phyloP scores from a whole-genome alignment of 2,329 filamentous ascomycete genomes.

The Rutstroemia sydowiana region DNA sequence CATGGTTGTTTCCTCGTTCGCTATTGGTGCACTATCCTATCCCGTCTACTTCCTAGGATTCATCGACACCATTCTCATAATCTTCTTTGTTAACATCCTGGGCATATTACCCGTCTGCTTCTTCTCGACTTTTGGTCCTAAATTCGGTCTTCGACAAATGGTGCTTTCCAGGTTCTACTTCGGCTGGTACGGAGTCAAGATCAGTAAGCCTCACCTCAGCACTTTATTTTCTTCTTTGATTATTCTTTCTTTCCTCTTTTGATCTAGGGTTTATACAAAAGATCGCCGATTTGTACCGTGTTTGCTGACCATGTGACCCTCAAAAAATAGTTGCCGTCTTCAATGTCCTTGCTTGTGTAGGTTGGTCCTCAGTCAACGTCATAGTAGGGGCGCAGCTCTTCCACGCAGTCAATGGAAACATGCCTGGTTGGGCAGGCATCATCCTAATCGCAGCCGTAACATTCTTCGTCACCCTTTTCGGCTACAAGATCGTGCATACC shows the following conservation, averaged over 20 bases:
- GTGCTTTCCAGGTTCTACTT: conserved; percentile 73
- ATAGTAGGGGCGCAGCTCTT: conserved; percentile 76
- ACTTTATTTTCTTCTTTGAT: background rate
- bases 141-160: conserved; percentile 72
- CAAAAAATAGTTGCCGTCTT: conserved; percentile 52
- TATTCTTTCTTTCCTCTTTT: too few relatives aligned
- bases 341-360: conserved; percentile 63
- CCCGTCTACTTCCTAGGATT: conserved; percentile 65
- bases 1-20: conserved; percentile 70
- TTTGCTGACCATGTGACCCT: background rate
- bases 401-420: conserved; percentile 60
- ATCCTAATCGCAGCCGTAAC: conserved; percentile 64
- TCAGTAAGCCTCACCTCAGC: conserved; percentile 42
- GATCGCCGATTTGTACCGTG: too few relatives aligned
- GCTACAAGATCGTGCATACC: conserved; percentile 67
- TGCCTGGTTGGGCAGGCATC: conserved; percentile 69
- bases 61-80: conserved; percentile 62
- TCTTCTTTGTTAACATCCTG: conserved; percentile 69
- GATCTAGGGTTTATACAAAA: background rate
- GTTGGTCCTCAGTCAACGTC: conserved; percentile 70
- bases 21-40: conserved; percentile 64
- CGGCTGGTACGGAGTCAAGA: conserved; percentile 62
- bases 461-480: conserved; percentile 63
- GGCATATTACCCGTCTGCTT: conserved; percentile 67
- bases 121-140: conserved; percentile 70